Evolutionary conservation across 140 eudicot genomes (phyloP), one percentile per base, ranked within the genome.

Genomic region (Senecio squalidus): DNA sequence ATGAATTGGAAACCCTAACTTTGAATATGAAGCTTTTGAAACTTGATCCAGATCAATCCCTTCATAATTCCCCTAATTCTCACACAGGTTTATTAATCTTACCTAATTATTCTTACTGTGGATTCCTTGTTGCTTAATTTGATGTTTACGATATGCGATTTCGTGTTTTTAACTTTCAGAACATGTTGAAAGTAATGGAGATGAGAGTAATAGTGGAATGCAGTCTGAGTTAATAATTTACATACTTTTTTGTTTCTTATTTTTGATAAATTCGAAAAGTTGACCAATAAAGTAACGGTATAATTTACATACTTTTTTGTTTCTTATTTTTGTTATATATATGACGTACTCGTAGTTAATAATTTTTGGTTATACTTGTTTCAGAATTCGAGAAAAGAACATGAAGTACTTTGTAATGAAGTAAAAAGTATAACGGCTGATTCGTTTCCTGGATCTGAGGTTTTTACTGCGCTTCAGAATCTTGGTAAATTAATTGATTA

Each of bases 401-500:
- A 86, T 24, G 29, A 34, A 23, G 56, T 52, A 55, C 75, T 90
- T 3, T 76, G 88, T 56, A 38, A 78, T 66, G 90, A 86, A 76
- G 94, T 90, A n/a, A 86, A 90, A 75, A 73, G 46, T 61, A 58
- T 86, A 30, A 86, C 81, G 18, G 28, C 55, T 47, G 86, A 86
- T 64, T 69, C 81, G 25, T 76, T 86, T 74, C 75, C 85, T 51
- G 85, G 91, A 20, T 64, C 80, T 17, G 88, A 86, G 71, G 76
- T 75, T 78, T 56, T 78, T 7, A 59, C 67, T 33, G 81, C 91
- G 21, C 80, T 86, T 62, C 82, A 86, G 77, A 76, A 49, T 44
- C 85, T 91, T 24, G 74, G 98, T 91, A 74, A 33, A 84, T 62
- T 36, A n/a, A n/a, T n/a, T n/a, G n/a, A n/a, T n/a, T n/a, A n/a